Conservation (phyloP, 2,329 filamentous ascomycete species). For the Fusarium coicis region DNA sequence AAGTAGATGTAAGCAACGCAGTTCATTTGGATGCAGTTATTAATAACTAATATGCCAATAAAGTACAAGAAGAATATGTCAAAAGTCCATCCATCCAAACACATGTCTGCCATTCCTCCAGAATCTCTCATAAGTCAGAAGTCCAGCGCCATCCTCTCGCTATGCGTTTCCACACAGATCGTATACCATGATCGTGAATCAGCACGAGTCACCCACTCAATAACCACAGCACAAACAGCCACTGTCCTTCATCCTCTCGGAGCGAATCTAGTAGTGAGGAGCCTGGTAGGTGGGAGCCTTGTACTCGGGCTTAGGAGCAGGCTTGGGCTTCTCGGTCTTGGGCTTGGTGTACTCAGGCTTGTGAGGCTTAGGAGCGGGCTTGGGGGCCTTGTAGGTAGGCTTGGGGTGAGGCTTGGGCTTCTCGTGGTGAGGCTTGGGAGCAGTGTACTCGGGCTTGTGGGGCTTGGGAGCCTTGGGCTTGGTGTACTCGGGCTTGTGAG, state of each 20-base stretch:
- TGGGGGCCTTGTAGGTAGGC: not conserved
- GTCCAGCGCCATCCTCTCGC: not conserved
- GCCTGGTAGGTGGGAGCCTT: not conserved
- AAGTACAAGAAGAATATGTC: constrained; percentile 8
- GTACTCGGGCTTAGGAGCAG: not conserved
- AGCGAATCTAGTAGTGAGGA: constrained; percentile 3
- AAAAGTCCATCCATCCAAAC: not conserved
- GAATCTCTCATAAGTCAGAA: not conserved
- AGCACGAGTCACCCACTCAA: not conserved
- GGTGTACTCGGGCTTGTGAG: not conserved
- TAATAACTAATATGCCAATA: constrained; percentile 14
- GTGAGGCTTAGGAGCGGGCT: not conserved
- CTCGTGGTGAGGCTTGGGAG: not conserved
- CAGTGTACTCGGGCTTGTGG: not conserved
- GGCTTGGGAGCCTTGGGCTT: not conserved
- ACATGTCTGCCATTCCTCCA: not conserved
- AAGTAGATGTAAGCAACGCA: not conserved
- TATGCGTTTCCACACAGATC: not conserved
- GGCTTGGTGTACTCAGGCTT: not conserved
- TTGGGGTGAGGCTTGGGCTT: not conserved
- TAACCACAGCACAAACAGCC: not conserved
- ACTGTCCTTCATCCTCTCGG: not conserved
- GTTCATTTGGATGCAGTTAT: constrained; percentile 4
- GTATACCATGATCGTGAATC: not conserved
- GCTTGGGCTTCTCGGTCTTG: not conserved